These are phyloP conservation scores for Epichloe amarillans DNA, from an alignment of 2,329 filamentous ascomycete species.

Conservation along the genomic window DNA sequence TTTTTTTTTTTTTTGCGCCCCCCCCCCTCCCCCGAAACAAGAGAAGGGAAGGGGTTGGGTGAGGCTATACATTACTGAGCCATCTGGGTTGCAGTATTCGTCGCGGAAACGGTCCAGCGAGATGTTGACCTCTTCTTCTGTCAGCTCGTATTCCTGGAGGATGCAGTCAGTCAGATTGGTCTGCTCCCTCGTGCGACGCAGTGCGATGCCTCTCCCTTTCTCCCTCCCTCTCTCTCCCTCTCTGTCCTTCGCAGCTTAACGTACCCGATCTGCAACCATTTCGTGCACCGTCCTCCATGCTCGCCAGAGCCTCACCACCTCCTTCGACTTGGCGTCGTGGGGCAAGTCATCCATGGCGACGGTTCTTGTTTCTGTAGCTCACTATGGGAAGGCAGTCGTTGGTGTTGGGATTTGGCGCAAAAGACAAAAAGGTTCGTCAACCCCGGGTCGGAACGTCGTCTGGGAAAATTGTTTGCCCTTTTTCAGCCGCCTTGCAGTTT, in stretches of 20 bases:
- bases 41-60: neutral
- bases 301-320: constrained; percentile 68
- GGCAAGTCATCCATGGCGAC: constrained; percentile 29
- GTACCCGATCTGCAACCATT: constrained; percentile 83
- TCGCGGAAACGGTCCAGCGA: constrained; percentile 67
- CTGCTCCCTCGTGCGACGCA: neutral
- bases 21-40: neutral
- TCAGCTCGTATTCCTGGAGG: constrained; percentile 75
- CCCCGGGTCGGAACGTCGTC: neutral
- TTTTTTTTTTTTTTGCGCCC: neutral
- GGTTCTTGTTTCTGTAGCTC: neutral
- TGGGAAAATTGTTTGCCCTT: neutral
- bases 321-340: constrained; percentile 37
- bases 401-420: constrained; percentile 1
- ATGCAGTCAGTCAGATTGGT: neutral
- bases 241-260: constrained; percentile 15
- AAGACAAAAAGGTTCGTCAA: neutral
- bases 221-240: too few species aligned
- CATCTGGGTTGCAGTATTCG: constrained; percentile 59
- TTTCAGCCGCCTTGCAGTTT: neutral
- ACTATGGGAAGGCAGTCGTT: neutral
- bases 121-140: constrained; percentile 79
- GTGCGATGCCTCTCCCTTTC: too few species aligned
- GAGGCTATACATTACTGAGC: constrained; percentile 58
- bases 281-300: constrained; percentile 88